Conservation (phyloP, 306 rosid genomes). For the Echinosophora koreensis region DNA sequence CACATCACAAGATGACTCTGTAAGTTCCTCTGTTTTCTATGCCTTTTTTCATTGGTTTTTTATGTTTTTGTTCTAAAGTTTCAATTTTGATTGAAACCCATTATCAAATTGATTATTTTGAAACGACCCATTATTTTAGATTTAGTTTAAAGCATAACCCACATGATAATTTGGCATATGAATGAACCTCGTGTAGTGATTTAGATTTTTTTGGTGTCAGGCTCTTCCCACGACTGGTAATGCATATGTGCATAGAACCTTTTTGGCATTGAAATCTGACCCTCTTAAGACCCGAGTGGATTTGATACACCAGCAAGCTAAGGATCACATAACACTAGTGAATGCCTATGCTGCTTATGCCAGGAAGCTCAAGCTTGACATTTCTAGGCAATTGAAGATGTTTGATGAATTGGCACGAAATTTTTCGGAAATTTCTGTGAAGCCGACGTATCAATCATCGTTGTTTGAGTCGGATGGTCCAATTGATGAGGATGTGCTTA, state of each 20-base stretch:
- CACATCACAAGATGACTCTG: slow-evolving; percentile 69
- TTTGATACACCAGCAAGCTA: slow-evolving; percentile 94
- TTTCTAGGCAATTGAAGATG: slow-evolving; percentile 82
- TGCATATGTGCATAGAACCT: slow-evolving; percentile 84
- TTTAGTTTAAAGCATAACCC: slow-evolving; percentile 38
- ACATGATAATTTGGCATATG: slow-evolving; percentile 21
- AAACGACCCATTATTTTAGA: slow-evolving; percentile 33
- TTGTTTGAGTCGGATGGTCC: slow-evolving; percentile 85
- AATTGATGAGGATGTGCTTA: slow-evolving; percentile 83
- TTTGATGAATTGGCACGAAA: slow-evolving; percentile 87
- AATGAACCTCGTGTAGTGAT: slow-evolving; percentile 30
- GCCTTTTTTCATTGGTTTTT: background rate
- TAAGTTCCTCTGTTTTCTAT: slow-evolving; percentile 55
- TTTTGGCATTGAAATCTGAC: slow-evolving; percentile 93
- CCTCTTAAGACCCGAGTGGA: slow-evolving; percentile 86
- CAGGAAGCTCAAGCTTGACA: slow-evolving; percentile 98
- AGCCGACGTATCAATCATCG: slow-evolving; percentile 63
- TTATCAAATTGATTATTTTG: slow-evolving; percentile 26
- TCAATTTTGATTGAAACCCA: slow-evolving; percentile 41
- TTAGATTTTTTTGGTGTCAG: slow-evolving; percentile 56
- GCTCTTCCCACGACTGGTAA: slow-evolving; percentile 84
- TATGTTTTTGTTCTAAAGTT: background rate
- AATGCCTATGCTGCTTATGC: slow-evolving; percentile 98
- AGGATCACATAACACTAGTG: slow-evolving; percentile 88
- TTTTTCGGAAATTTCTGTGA: slow-evolving; percentile 71